Evolutionary conservation across 2,329 filamentous ascomycete species (phyloP).

Genomic region (Plenodomus tracheiphilus): DNA sequence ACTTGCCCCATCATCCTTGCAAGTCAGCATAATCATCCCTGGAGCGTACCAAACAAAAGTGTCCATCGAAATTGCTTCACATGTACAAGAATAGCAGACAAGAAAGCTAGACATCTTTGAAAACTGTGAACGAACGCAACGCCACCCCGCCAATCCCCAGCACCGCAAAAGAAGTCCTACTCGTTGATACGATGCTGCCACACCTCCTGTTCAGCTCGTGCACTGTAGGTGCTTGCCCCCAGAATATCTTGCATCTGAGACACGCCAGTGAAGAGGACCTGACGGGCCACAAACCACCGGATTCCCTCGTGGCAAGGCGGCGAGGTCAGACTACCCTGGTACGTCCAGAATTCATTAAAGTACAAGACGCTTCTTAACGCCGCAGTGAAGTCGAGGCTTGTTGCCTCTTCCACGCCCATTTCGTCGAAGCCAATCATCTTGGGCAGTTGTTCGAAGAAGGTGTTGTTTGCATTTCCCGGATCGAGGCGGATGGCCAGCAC

Average conservation of each 20-base stretch:
- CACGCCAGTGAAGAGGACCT: constrained; percentile 49
- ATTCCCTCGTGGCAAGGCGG: constrained; percentile 54
- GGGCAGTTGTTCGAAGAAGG: constrained; percentile 51
- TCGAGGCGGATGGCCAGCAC: constrained; percentile 55
- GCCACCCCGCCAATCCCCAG: neutral
- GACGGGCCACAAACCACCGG: constrained; percentile 50
- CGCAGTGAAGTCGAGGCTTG: constrained; percentile 35
- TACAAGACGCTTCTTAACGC: constrained; percentile 44
- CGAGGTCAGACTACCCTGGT: constrained; percentile 52
- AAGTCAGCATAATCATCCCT: neutral
- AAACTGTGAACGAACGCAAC: too few relatives aligned
- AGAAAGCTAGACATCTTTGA: too few relatives aligned
- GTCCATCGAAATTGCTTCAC: too few relatives aligned
- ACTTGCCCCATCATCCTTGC: neutral
- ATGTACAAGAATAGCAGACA: too few relatives aligned
- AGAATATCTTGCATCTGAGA: constrained; percentile 55
- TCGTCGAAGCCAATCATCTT: constrained; percentile 47
- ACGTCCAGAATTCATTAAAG: constrained; percentile 55
- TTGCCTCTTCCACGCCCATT: constrained; percentile 20
- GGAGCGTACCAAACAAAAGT: too few relatives aligned
- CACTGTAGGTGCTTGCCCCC: constrained; percentile 47
- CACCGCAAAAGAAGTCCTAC: constrained; percentile 14
- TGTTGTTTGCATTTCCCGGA: constrained; percentile 43
- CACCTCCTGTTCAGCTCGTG: constrained; percentile 49
- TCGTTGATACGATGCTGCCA: constrained; percentile 54